Evolutionary conservation across 169 alveolate species (phyloP).

Genomic region (Ichthyophthirius multifiliis): DNA sequence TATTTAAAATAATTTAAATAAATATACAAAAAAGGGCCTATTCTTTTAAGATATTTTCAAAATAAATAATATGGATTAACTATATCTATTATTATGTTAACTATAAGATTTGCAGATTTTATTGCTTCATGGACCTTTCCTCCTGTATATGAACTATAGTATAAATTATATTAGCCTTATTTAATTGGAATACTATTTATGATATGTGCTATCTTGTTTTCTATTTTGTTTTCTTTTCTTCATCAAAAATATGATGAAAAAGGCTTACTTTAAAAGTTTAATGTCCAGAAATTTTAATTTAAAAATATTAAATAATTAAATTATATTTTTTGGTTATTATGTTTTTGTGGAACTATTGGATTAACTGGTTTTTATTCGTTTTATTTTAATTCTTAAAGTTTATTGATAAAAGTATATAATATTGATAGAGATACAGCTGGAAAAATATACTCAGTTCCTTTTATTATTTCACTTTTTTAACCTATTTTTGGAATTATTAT

Average conservation of each 20-base stretch:
- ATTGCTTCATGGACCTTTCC: background rate
- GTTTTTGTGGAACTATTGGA: background rate
- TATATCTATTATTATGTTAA: background rate
- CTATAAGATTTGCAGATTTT: background rate
- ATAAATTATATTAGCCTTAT: background rate
- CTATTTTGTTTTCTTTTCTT: background rate
- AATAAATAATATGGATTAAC: background rate
- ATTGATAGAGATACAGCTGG: slow-evolving; percentile 2
- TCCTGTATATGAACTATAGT: background rate
- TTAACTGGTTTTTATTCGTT: background rate
- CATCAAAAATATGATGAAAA: background rate
- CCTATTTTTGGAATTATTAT: background rate
- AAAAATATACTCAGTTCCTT: background rate
- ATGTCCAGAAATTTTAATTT: background rate
- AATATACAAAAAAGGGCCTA: background rate
- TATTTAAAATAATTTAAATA: background rate
- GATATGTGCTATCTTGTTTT: background rate
- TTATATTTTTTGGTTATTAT: background rate
- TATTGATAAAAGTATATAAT: background rate
- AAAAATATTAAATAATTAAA: background rate
- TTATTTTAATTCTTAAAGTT: background rate
- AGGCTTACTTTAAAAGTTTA: background rate
- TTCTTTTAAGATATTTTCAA: background rate
- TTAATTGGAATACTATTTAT: background rate
- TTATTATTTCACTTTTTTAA: background rate